Percentiles rank a stretch among this genome's conserved stretches.
Evolutionary conservation across 495 filamentous ascomycete genomes (phyloP).

Genomic region (Eremomyces bilateralis): DNA sequence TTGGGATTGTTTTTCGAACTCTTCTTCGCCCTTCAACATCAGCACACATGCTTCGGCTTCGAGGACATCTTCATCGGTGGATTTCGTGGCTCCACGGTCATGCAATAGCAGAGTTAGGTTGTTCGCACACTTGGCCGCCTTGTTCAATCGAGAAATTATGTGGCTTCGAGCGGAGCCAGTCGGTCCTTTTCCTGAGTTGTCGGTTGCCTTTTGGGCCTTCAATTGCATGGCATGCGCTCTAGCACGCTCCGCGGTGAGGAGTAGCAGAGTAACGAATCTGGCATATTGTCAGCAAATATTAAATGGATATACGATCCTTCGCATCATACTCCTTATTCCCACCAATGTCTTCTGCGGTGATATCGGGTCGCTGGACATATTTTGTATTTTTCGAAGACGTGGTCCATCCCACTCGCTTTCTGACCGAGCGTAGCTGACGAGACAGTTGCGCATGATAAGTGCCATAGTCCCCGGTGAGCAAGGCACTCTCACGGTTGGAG

Average conservation of each 20-base stretch:
- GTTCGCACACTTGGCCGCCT: constrained; percentile 49
- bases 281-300: not conserved
- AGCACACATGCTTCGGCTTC: constrained; percentile 74
- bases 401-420: constrained; percentile 63
- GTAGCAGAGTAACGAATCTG: constrained; percentile 58
- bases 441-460: constrained; percentile 64
- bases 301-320: not conserved
- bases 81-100: constrained; percentile 33
- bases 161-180: constrained; percentile 62
- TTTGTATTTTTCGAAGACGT: constrained; percentile 71
- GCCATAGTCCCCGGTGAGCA: constrained; percentile 73
- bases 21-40: constrained; percentile 47
- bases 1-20: constrained; percentile 52
- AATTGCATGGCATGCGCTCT: constrained; percentile 95
- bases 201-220: constrained; percentile 63
- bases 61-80: constrained; percentile 48
- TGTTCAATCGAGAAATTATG: constrained; percentile 67
- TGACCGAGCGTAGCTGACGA: constrained; percentile 58
- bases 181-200: constrained; percentile 44
- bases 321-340: constrained; percentile 46
- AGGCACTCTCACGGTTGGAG: constrained; percentile 51
- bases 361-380: constrained; percentile 45
- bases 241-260: constrained; percentile 74
- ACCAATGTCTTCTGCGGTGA: constrained; percentile 59
- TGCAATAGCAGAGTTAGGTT: constrained; percentile 43